A percentile compares a stretch with the other conserved stretches of the same genome.
Conservation (phyloP, 768 basidiomycete genomes). For the Suillus occidentalis region DNA sequence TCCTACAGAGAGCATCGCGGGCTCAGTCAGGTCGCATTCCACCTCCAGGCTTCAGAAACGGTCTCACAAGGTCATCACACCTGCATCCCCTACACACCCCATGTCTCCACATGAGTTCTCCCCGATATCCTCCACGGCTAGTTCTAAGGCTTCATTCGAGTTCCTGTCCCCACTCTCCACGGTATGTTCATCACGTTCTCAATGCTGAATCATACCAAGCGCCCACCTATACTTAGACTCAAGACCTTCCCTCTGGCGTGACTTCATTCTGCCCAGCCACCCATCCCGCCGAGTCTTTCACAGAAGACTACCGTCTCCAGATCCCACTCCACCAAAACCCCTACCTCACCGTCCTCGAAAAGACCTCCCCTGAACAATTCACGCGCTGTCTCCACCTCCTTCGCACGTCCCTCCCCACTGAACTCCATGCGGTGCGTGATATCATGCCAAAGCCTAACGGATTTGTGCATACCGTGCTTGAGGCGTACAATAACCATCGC, state of each 20-base stretch:
- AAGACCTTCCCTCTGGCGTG: conserved; percentile 5
- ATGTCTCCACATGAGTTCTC: background rate
- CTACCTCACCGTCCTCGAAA: conserved; percentile 20
- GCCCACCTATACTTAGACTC: conserved; percentile 13
- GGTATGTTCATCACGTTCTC: background rate
- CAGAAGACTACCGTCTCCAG: conserved; percentile 28
- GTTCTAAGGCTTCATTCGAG: background rate
- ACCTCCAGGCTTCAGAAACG: background rate
- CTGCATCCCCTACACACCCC: background rate
- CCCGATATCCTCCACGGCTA: background rate
- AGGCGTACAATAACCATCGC: conserved; percentile 37
- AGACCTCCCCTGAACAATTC: conserved; percentile 21
- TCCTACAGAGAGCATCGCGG: background rate
- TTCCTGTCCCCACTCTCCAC: background rate
- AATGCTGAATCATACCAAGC: background rate
- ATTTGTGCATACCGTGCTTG: conserved; percentile 33
- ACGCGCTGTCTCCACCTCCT: conserved; percentile 25
- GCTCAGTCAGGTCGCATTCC: background rate
- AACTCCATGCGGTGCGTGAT: conserved; percentile 18
- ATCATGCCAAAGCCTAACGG: conserved; percentile 26
- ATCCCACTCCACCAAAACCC: conserved; percentile 23
- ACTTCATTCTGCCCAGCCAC: conserved; percentile 26
- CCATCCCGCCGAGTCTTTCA: conserved; percentile 29
- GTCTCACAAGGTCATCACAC: background rate
- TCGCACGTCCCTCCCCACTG: conserved; percentile 27